These are phyloP conservation scores for Cutaneotrichosporon arboriforme DNA, from an alignment of 1,284 basidiomycete species.

Conservation along the genomic window DNA sequence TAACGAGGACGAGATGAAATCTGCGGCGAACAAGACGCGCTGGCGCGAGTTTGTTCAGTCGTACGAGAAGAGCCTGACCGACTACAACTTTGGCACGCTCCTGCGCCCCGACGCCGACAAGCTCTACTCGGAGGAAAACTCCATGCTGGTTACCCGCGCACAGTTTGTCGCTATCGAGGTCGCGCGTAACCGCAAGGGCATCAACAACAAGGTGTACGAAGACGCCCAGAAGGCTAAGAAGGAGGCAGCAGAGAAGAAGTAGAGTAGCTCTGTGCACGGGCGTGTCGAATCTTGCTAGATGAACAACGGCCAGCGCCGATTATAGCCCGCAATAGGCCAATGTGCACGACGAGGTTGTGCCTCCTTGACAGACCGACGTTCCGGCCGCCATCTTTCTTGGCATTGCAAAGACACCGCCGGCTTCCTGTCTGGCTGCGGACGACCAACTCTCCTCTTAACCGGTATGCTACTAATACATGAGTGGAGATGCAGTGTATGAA, in stretches of 20 bases:
- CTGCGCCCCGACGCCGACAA: slow-evolving; percentile 73
- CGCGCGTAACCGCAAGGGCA: slow-evolving; percentile 79
- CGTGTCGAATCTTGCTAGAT: too few relatives aligned
- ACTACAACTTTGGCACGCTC: slow-evolving; percentile 96
- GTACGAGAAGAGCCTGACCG: slow-evolving; percentile 80
- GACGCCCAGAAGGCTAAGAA: slow-evolving; percentile 54
- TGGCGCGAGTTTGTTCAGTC: slow-evolving; percentile 80
- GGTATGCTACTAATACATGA: slow-evolving; percentile 17
- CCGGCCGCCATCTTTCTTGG: too few relatives aligned
- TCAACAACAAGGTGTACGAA: slow-evolving; percentile 85
- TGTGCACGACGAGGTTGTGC: too few relatives aligned
- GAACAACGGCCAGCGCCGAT: too few relatives aligned
- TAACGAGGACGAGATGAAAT: slow-evolving; percentile 96
- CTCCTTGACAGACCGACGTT: too few relatives aligned
- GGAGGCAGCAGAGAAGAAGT: neutral
- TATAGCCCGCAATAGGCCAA: too few relatives aligned
- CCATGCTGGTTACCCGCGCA: slow-evolving; percentile 74
- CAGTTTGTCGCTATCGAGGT: slow-evolving; percentile 96
- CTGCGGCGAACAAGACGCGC: slow-evolving; percentile 74
- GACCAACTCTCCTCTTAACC: neutral
- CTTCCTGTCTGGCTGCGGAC: neutral
- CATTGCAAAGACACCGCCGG: neutral
- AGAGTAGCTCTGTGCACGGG: too few relatives aligned
- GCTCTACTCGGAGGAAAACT: slow-evolving; percentile 89
- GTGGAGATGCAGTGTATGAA: slow-evolving; percentile 6